Conservation (phyloP, 495 filamentous ascomycete species). For the Neurospora tetraspora region DNA sequence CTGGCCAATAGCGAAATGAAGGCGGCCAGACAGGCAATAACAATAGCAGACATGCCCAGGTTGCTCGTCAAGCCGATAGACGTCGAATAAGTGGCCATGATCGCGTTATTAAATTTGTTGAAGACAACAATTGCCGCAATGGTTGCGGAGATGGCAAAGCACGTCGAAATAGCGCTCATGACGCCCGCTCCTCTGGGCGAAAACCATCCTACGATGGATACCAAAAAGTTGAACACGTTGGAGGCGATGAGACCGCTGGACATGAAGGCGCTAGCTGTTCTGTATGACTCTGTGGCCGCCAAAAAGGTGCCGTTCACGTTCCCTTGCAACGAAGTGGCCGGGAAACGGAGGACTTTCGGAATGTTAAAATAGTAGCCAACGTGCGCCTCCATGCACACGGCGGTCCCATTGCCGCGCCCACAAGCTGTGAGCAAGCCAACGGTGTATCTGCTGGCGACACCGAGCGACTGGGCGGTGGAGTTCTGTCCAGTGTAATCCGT, state of each 20-base stretch:
- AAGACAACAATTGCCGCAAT: conserved; percentile 18
- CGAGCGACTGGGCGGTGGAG: conserved; percentile 19
- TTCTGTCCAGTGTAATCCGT: conserved; percentile 22
- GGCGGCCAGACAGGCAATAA: conserved; percentile 18
- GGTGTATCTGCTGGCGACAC: conserved; percentile 20
- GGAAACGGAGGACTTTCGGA: conserved; percentile 20
- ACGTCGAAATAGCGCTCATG: conserved; percentile 13
- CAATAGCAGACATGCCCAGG: conserved; percentile 13
- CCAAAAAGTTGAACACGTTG: conserved; percentile 11
- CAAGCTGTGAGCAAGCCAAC: conserved; percentile 27
- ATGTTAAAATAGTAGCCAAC: conserved; percentile 28
- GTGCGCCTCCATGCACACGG: conserved; percentile 17
- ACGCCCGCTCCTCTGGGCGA: conserved; percentile 7
- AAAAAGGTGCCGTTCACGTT: conserved; percentile 7
- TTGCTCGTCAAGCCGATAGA: conserved; percentile 15
- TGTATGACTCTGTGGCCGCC: conserved; percentile 15
- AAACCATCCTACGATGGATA: conserved; percentile 17
- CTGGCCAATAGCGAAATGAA: conserved; percentile 9
- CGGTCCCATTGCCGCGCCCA: conserved; percentile 10
- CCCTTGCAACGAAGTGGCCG: conserved; percentile 13
- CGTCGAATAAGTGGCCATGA: conserved; percentile 18
- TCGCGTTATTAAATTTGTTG: conserved; percentile 13
- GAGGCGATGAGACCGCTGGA: conserved; percentile 21
- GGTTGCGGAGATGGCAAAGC: conserved; percentile 21
- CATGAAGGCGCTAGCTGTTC: conserved; percentile 17